Conservation (phyloP, 2,329 filamentous ascomycete genomes). For the Juglanconis sp. region DNA sequence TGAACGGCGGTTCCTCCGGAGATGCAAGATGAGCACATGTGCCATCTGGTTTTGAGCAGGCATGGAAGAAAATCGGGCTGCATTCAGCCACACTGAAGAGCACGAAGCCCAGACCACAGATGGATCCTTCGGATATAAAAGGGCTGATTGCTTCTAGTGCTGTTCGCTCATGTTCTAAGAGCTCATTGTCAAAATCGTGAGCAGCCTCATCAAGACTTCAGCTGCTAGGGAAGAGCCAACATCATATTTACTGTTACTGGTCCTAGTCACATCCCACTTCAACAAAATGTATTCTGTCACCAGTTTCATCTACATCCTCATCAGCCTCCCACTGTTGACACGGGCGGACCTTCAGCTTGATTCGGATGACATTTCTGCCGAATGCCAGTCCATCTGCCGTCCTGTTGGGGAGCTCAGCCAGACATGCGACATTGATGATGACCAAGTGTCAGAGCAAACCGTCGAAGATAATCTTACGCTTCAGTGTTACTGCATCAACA, state of each 20-base stretch:
- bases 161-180: no score
- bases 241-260: not conserved
- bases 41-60: no score
- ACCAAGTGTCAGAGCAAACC: conserved; percentile 31
- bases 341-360: conserved; percentile 33
- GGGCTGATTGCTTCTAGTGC: no score
- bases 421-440: conserved; percentile 46
- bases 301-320: conserved; percentile 25
- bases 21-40: not conserved
- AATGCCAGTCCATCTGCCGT: conserved; percentile 34
- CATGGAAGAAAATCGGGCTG: no score
- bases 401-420: conserved; percentile 33
- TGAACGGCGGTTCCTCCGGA: not conserved
- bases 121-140: no score
- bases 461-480: conserved; percentile 34
- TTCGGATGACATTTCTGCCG: conserved; percentile 31
- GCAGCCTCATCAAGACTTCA: not conserved
- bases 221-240: not conserved
- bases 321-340: conserved; percentile 21
- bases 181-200: no score
- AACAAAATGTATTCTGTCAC: conserved; percentile 28
- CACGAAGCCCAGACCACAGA: not conserved
- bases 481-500: conserved; percentile 40
- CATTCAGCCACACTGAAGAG: not conserved
- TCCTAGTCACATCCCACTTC: not conserved